Base-by-base conservation (phyloP, 2,329 filamentous ascomycete genomes). In the Trichoderma afroharzianum region DNA sequence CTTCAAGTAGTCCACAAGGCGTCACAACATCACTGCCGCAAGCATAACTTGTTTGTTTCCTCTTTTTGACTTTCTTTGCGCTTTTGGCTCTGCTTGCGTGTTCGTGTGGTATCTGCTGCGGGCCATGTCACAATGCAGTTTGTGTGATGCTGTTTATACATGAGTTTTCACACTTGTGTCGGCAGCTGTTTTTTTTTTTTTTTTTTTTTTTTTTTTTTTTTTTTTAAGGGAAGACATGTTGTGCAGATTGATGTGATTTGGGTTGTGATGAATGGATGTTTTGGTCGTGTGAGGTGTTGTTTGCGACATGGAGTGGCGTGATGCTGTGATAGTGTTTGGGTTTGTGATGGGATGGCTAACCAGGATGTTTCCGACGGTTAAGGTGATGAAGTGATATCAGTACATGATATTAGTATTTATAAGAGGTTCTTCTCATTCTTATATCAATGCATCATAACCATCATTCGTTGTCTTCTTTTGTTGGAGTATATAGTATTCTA, bases 1-100 rank as follows among this genome's bases (percentile, higher is more conserved):
- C 66, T 62, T 69, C 66, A 69, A 69, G 66, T 69, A 69, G 66
- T 69, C 66, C n/a, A 53, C 7, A 21, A 33, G 18, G 39, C 57
- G 66, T 69, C 57, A 62, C 39, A 53, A 11, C 57, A 69, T 69
- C 57, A 58, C 66, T 69, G 57, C 57, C 21, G n/a, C 57, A 62
- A 62, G 9, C 39, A 36, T 9, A 62, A 2, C 3, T 3, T 53
- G 21, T 36, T 3, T 53, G 21, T 36, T 55, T 66, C 15, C 18
- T 33, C 6, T 12, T 53, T 24, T 53, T 21, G 9, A 36, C 43
- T 55, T 47, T 6, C 30, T 21, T 24, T 59, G n/a, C n/a, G n/a
- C n/a, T n/a, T 12, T 7, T 33, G 11, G 28, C 0, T 15, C 15
- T 61, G 43, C 18, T 61, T 69, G 55, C 57, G 57, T 53, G n/a